Evolutionary conservation across 768 basidiomycete genomes (phyloP).

Genomic region (Tubosaeta sp.): DNA sequence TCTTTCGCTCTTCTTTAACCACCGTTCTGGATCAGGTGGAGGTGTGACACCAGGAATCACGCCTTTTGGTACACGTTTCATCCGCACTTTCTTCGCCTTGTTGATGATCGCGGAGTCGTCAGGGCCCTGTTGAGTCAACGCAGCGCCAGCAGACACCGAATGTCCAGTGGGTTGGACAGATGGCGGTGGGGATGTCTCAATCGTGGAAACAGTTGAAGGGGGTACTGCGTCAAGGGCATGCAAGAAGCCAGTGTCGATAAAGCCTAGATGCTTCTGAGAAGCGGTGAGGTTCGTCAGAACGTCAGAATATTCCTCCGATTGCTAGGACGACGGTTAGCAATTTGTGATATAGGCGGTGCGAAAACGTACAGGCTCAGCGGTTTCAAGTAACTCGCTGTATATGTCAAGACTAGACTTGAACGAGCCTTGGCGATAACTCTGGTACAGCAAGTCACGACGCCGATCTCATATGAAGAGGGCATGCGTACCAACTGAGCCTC

Average conservation of each 20-base stretch:
- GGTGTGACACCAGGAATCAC: conserved; percentile 77
- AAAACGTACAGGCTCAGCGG: conserved; percentile 65
- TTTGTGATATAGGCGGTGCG: conserved; percentile 5
- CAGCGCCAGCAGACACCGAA: conserved; percentile 23
- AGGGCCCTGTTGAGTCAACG: conserved; percentile 22
- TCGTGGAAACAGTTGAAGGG: conserved; percentile 41
- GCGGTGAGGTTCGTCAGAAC: conserved; percentile 83
- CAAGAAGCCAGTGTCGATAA: conserved; percentile 68
- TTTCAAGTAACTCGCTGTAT: conserved; percentile 79
- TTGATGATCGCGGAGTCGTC: conserved; percentile 34
- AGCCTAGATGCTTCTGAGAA: conserved; percentile 78
- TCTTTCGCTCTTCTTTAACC: conserved; percentile 84
- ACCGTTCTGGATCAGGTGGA: conserved; percentile 80
- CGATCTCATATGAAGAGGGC: conserved; percentile 15
- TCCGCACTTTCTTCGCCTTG: conserved; percentile 51
- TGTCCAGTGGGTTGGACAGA: conserved; percentile 33
- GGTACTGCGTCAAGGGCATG: conserved; percentile 61
- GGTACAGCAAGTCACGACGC: conserved; percentile 10
- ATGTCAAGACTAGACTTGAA: conserved; percentile 72
- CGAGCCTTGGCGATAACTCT: conserved; percentile 77
- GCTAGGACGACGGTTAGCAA: conserved; percentile 37
- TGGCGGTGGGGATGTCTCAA: conserved; percentile 65
- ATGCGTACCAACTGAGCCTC: conserved; percentile 80
- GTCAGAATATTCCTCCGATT: conserved; percentile 85
- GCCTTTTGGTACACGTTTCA: conserved; percentile 68